phyloP scores from a whole-genome alignment of 805 yeast species.

The Suhomyces sp. region DNA sequence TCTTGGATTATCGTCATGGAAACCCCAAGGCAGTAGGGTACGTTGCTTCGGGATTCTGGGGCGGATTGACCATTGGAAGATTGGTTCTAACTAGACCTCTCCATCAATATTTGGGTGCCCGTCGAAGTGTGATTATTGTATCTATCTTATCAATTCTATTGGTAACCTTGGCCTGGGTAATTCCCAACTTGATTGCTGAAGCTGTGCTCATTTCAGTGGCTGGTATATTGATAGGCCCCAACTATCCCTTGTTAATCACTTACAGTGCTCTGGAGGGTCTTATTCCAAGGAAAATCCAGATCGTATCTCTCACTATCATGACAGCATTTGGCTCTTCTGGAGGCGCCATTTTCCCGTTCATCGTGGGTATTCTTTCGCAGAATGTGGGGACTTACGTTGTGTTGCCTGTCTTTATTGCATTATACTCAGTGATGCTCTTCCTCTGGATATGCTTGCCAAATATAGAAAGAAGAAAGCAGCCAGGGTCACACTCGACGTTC shows the following conservation, averaged over 20 bases:
- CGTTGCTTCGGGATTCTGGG: conserved; percentile 71
- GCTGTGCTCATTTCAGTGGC: conserved; percentile 48
- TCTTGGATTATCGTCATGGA: conserved; percentile 54
- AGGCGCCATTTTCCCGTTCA: conserved; percentile 56
- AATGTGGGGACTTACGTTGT: conserved; percentile 47
- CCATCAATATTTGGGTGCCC: conserved; percentile 41
- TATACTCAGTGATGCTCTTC: conserved; percentile 32
- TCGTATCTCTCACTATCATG: conserved; percentile 48
- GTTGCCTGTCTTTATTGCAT: conserved; percentile 46
- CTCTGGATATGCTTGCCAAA: conserved; percentile 46
- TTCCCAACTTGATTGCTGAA: conserved; percentile 44
- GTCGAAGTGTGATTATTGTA: conserved; percentile 42
- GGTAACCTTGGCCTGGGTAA: conserved; percentile 48
- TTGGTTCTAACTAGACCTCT: conserved; percentile 45
- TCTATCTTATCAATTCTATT: conserved; percentile 34
- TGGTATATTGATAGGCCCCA: conserved; percentile 67
- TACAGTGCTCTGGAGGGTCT: conserved; percentile 36
- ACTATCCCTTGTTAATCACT: conserved; percentile 54
- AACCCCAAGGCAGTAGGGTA: conserved; percentile 51
- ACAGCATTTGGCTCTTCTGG: conserved; percentile 60
- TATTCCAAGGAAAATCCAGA: conserved; percentile 52
- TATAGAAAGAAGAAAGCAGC: conserved; percentile 15
- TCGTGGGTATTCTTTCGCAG: conserved; percentile 51
- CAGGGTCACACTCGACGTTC: conserved; percentile 9
- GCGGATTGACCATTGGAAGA: conserved; percentile 67